Conservation (phyloP, 2,329 filamentous ascomycete genomes). For the Coniella vitis region DNA sequence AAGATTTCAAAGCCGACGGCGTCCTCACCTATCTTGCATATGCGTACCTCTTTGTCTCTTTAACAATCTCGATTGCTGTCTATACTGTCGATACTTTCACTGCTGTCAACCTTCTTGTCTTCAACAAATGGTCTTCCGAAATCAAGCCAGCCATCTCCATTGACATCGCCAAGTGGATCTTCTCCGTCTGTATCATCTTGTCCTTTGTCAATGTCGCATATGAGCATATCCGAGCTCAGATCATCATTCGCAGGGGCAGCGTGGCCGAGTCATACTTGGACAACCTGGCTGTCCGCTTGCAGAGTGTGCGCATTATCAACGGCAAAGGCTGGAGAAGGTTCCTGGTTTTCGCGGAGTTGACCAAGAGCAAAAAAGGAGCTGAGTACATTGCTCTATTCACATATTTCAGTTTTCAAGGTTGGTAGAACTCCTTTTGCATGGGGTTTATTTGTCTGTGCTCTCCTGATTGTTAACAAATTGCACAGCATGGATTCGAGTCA, state of each 20-base stretch:
- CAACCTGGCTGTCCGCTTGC: constrained; percentile 73
- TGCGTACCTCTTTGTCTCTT: constrained; percentile 73
- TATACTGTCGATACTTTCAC: constrained; percentile 91
- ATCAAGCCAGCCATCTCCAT: constrained; percentile 74
- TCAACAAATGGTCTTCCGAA: constrained; percentile 81
- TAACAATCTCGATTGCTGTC: constrained; percentile 72
- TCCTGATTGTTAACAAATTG: constrained; percentile 14
- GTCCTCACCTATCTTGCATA: constrained; percentile 76
- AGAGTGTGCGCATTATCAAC: constrained; percentile 63
- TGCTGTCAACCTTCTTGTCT: constrained; percentile 81
- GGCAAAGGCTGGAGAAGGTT: constrained; percentile 83
- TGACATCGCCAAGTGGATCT: constrained; percentile 86
- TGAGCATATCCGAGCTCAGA: constrained; percentile 71
- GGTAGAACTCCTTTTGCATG: too few species aligned
- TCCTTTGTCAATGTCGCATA: constrained; percentile 78
- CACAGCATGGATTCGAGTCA: constrained; percentile 75
- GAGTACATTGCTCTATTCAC: constrained; percentile 89
- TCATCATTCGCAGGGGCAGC: constrained; percentile 76
- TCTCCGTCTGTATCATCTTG: constrained; percentile 83
- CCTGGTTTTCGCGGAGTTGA: constrained; percentile 84
- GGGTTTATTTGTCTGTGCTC: too few species aligned
- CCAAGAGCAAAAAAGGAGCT: constrained; percentile 82
- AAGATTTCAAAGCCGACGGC: constrained; percentile 78
- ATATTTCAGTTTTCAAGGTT: constrained; percentile 69
- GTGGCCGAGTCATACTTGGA: constrained; percentile 91